These are phyloP conservation scores for Suillus tomentosus DNA, from an alignment of 768 basidiomycete species.

Conservation along the genomic window DNA sequence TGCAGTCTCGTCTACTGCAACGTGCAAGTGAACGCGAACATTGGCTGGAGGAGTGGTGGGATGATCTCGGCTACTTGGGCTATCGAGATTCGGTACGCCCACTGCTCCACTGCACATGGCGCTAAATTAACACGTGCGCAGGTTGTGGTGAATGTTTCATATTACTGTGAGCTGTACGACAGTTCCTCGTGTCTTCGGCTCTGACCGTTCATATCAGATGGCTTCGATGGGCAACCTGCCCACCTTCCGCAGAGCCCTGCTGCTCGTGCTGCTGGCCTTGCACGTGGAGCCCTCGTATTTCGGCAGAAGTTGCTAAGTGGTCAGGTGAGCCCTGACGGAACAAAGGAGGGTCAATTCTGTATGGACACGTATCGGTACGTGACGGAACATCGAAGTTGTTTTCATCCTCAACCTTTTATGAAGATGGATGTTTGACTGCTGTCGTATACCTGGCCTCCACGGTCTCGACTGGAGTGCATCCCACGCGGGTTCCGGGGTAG, in stretches of 20 bases:
- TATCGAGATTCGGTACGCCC: slow-evolving; percentile 80
- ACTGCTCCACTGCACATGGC: neutral
- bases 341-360: slow-evolving; percentile 71
- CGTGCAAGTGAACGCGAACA: slow-evolving; percentile 59
- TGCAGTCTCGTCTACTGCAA: slow-evolving; percentile 66
- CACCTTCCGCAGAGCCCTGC: slow-evolving; percentile 60
- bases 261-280: slow-evolving; percentile 70
- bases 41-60: slow-evolving; percentile 97
- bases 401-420: slow-evolving; percentile 6
- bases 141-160: slow-evolving; percentile 92
- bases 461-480: slow-evolving; percentile 79
- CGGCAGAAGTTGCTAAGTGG: slow-evolving; percentile 70
- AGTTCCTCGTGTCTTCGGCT: slow-evolving; percentile 7
- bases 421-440: slow-evolving; percentile 94
- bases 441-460: slow-evolving; percentile 71
- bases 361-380: slow-evolving; percentile 85
- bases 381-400: neutral
- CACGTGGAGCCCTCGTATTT: slow-evolving; percentile 74
- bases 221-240: slow-evolving; percentile 67
- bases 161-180: slow-evolving; percentile 68
- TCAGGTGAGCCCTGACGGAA: slow-evolving; percentile 60
- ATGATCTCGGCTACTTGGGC: slow-evolving; percentile 76
- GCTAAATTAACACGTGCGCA: slow-evolving; percentile 29
- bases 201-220: slow-evolving; percentile 52
- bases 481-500: slow-evolving; percentile 51